Evolutionary conservation across 768 basidiomycete species (phyloP).

Genomic region (Galerina sulciceps): DNA sequence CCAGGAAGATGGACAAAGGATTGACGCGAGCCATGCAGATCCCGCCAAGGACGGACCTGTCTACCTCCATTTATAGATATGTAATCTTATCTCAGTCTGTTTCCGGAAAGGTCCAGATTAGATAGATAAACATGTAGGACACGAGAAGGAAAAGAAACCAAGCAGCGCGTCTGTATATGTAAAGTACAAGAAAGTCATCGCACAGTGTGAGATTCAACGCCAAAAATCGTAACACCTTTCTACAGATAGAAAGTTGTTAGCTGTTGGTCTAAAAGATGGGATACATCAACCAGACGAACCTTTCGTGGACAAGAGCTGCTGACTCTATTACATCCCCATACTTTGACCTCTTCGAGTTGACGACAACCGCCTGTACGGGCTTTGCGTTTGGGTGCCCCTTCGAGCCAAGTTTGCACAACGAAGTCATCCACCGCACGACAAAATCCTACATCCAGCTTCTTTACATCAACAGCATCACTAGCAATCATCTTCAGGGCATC

Average conservation of each 20-base stretch:
- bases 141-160: background rate
- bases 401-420: conserved; percentile 70
- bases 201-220: conserved; percentile 18
- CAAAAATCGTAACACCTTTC: conserved; percentile 19
- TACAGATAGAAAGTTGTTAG: background rate
- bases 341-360: conserved; percentile 48
- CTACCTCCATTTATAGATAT: too few species aligned
- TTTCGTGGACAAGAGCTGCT: conserved; percentile 42
- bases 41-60: too few species aligned
- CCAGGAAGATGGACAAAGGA: background rate
- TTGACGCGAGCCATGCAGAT: too few species aligned
- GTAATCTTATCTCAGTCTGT: too few species aligned
- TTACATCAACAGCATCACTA: conserved; percentile 43
- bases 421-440: conserved; percentile 86
- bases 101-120: too few species aligned
- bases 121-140: background rate
- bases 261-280: background rate
- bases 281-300: conserved; percentile 29
- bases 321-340: conserved; percentile 60
- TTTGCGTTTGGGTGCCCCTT: conserved; percentile 31
- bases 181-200: conserved; percentile 6
- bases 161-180: background rate
- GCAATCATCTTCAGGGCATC: conserved; percentile 43
- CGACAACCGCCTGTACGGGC: conserved; percentile 35
- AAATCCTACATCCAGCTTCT: conserved; percentile 80